A percentile compares a stretch with the other conserved stretches of the same genome.
Evolutionary conservation across 1,139 yeast species (phyloP).

Genomic region (Diutina neorugosa): DNA sequence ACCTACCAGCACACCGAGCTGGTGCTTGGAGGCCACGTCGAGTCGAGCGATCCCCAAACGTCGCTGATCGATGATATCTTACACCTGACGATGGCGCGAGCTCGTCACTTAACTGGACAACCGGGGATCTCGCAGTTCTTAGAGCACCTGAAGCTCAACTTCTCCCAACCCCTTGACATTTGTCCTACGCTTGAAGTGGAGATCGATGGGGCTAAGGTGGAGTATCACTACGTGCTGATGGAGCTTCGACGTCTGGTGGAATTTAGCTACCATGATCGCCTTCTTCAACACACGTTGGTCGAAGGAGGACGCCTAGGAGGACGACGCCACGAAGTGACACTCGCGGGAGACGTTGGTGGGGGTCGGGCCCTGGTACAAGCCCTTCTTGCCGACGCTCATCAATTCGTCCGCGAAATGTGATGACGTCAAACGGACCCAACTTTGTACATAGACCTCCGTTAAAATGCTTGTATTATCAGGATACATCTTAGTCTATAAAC

Average conservation of each 20-base stretch:
- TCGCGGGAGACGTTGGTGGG: neutral
- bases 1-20: neutral
- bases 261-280: neutral
- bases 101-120: neutral
- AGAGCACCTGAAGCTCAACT: neutral
- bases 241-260: neutral
- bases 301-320: slow-evolving; percentile 1
- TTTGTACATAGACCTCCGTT: neutral
- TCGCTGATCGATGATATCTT: neutral
- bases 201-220: neutral
- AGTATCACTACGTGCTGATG: slow-evolving; percentile 1
- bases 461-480: neutral
- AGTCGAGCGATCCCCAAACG: neutral
- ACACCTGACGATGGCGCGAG: neutral
- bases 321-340: neutral
- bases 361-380: neutral
- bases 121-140: neutral
- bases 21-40: neutral
- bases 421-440: too few relatives aligned
- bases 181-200: neutral
- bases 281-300: neutral
- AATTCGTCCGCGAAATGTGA: neutral
- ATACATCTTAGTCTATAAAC: neutral
- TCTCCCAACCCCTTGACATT: neutral
- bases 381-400: neutral